Base-by-base conservation (phyloP, 2,329 filamentous ascomycete genomes). In the Aureobasidium sp. region DNA sequence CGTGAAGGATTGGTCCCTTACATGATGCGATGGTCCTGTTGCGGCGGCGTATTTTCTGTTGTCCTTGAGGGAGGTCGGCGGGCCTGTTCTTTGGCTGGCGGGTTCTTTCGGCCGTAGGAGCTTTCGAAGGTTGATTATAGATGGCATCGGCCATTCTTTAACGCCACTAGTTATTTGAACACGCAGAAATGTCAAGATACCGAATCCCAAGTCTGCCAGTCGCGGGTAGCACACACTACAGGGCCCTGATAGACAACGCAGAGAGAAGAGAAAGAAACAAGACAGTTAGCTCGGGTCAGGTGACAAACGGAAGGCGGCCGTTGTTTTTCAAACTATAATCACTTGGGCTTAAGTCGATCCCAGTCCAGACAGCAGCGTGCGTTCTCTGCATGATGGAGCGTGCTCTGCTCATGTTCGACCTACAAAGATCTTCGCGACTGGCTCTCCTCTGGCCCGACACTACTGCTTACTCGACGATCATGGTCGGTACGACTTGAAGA, bases 31-130 rank as follows among this genome's bases (percentile, higher is more conserved):
- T 57, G 21, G 41, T 50, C 50, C 62, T 49, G 44, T 58, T 59
- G 44, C 63, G 61, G 53, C 62, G 61, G 47, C 59, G 64, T 21
- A 63, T 61, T 52, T 65, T 63, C 48, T 59, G 60, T 13, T 49
- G 59, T 36, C 57, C 57, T 59, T 49, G 44, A 25, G 57, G 44
- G 36, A 50, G 25, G 57, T 59, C 57, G 44, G 57, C 34, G 7
- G 59, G 59, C 32, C 49, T 61, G 27, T 55, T 53, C 49, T 61
- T 61, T 61, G 59, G 37, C 36, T 61, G 47, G 39, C 47, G 48
- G 39, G 58, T 42, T 61, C 42, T 55, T 49, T 53, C 59, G 59
- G 59, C 59, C 59, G 59, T 47, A 48, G 47, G 15, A 47, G 48
- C 49, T 48, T 54, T 48, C 41, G 39, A 50, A 29, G 59, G 42